Base-by-base conservation (phyloP, 768 basidiomycete species). In the Lactifluus hygrophoroides region DNA sequence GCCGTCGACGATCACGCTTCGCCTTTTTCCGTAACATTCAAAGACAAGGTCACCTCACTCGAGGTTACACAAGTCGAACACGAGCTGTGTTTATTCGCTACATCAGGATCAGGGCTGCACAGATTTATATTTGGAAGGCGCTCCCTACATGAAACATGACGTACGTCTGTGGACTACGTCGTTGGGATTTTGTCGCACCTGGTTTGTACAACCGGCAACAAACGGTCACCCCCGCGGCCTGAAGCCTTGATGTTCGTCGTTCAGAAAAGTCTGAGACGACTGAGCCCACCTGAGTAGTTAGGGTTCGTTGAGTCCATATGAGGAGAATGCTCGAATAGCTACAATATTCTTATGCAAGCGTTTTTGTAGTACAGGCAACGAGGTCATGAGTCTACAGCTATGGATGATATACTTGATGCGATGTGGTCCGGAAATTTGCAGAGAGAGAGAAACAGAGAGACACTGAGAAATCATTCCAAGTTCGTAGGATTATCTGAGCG, bases 41-140 rank as follows among this genome's bases (percentile, higher is more conserved):
- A 40, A 14, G 54, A 59, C 17, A 54, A 23, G n/a, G 37, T 63
- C n/a, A 63, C 57, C 10, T 50, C 64, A 19, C 61, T 64, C 11
- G 57, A 63, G 47, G 21, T 52, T 44, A 48, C 40, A 16, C 40
- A 63, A n/a, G 51, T 56, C 13, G 51, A 19, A n/a, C 52, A 51
- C 10, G 48, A 60, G 43, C 44, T 48, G 35, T 63, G 54, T n/a
- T 14, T 64, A 43, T 64, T 64, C 42, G 57, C 61, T 14, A 57
- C 62, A n/a, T 57, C 61, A 38, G 62, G 54, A 34, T 32, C 48
- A 9, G 49, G 43, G 27, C 23, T 64, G 23, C 55, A 63, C 42
- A 57, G 55, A 44, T 62, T 64, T 44, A 42, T 45, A 14, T 25
- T 64, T 10, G 62, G 60, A 34, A 48, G 60, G 23, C 56, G 56